Evolutionary conservation across 1,284 basidiomycete genomes (phyloP).

Genomic region (Puccinia coronata): DNA sequence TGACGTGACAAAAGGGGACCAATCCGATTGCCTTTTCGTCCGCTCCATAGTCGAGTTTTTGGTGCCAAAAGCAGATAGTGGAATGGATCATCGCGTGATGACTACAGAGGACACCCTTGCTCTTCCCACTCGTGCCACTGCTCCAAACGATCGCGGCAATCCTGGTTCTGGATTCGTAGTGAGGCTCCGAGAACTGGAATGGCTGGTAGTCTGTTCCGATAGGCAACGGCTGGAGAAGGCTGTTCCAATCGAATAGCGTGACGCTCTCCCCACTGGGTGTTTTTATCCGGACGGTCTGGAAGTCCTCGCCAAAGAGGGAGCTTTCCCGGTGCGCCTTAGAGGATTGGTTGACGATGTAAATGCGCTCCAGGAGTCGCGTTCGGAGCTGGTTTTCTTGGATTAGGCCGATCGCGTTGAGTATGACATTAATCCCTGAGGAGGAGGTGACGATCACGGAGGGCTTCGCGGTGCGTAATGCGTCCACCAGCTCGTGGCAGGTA

Average conservation of each 20-base stretch:
- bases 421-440: conserved; percentile 54
- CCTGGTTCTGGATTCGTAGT: conserved; percentile 52
- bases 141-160: conserved; percentile 58
- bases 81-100: conserved; percentile 57
- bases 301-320: conserved; percentile 50
- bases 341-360: neutral
- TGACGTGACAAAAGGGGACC: conserved; percentile 59
- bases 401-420: conserved; percentile 53
- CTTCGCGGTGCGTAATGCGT: conserved; percentile 58
- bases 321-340: neutral
- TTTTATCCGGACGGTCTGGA: conserved; percentile 51
- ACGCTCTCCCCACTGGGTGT: conserved; percentile 45
- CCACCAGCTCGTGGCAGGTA: conserved; percentile 58
- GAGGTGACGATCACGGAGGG: conserved; percentile 58
- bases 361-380: neutral
- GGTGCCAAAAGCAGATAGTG: conserved; percentile 56
- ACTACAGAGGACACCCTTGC: conserved; percentile 59
- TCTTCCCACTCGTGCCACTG: conserved; percentile 59
- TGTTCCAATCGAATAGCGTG: conserved; percentile 50
- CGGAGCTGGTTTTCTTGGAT: neutral
- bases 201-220: neutral
- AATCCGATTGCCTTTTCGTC: conserved; percentile 57
- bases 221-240: neutral
- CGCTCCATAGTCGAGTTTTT: conserved; percentile 52
- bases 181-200: conserved; percentile 49